Evolutionary conservation across 2,329 filamentous ascomycete genomes (phyloP), one percentile per base, ranked within the genome.

Genomic region (Rhinocladiella mackenziei): DNA sequence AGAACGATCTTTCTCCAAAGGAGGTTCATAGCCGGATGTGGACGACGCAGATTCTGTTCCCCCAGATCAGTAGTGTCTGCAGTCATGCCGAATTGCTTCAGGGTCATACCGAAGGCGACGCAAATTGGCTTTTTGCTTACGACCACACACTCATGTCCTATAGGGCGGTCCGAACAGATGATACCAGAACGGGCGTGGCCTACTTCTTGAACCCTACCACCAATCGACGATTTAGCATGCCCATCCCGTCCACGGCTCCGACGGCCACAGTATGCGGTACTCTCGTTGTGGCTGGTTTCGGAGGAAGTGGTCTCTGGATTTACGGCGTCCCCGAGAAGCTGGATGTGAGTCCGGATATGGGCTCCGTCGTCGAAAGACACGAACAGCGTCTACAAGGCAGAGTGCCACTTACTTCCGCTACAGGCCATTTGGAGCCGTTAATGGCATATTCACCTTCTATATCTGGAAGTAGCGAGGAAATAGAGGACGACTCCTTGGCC

Each of bases 41-140:
- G 86, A 91, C 86, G 5, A 88, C 85, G 0, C 89, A 88, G 23
- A 89, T 92, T 33, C 68, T 92, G 2, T 91, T 91, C 44, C 86
- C 86, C 3, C 86, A 89, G 55, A 83, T 80, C n/a, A 87, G 82
- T 54, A 77, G 80, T 37, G 83, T 86, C 54, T 89, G 84, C 59
- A 88, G 83, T 55, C 84, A 89, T 64, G 84, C 84, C 14, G 80
- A 84, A 1, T 64, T 91, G 33, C 68, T 91, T 11, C 66, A 70
- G 14, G 61, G 62, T 23, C 66, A 67, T 43, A 63, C 63, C n/a
- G 70, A 71, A 45, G 61, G 63, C 26, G 85, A 88, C 61, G 80
- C 83, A 18, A 77, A 72, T 48, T 91, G 84, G 84, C 77, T 85
- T 0, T 84, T 91, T 55, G 83, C 84, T 1, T 91, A 88, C 56